Base-by-base conservation (phyloP, 306 rosid genomes). In the Cucumis hystrix region DNA sequence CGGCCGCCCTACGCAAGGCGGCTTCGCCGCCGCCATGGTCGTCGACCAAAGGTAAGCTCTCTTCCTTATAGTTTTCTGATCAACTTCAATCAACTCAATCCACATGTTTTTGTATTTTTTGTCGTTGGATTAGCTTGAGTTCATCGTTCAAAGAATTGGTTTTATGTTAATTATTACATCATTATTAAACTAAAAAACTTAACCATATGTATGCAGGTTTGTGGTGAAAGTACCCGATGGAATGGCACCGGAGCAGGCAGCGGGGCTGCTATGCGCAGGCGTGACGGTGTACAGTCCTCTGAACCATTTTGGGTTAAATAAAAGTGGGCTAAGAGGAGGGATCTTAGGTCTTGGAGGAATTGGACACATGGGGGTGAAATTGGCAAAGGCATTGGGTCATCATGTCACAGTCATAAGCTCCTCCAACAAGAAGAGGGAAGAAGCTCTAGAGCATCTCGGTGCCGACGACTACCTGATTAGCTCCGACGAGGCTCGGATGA, bases 1-100 rank as follows among this genome's bases (percentile, higher is more conserved):
- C 57, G 96, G 97, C 18, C 82, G 83, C 20, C 86, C 93, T 81
- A 92, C 98, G 3, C 95, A 92, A 79, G 98, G 98, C 40, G 97
- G 98, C 37, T 95, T 95, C 78, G 92, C 97, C 7, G 81, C 81
- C 51, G 76, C 93, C 81, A 85, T 86, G 81, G 76, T 95, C 21
- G 97, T 88, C 28, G 81, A 95, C 30, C 96, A 95, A 33, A 90
- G 90, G 98, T 93, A 88, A 20, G 14, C n/a, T 21, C 5, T 14
- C 21, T 33, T 33, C 37, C 37, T 33, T 4, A 3, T 4, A 33
- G 37, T 33, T 33, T 33, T 33, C 37, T 28, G 30, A 23, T 23
- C 25, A 23, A 23, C 0, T 23, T 23, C 25, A 23, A 23, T 23
- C 25, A 23, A 23, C 25, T 23, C 25, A 23, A 23, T 23, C 25